A percentile compares a stretch with the other conserved stretches of the same genome.
Evolutionary conservation across 176 grass and related monocot genomes (phyloP).

Genomic region (Aegilops sharonensis): DNA sequence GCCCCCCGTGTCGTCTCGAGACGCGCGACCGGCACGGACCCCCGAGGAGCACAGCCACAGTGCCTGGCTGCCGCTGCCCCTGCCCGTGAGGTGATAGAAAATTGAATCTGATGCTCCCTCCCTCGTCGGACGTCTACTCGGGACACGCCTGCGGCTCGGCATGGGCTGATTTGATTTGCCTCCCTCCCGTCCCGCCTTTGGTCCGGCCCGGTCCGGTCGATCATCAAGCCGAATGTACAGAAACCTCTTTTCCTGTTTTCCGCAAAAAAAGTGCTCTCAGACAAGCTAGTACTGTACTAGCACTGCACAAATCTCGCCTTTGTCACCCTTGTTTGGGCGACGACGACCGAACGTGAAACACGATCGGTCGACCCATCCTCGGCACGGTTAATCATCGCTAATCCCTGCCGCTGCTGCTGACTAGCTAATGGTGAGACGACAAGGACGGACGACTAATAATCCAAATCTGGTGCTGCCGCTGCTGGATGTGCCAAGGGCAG

Average conservation of each 20-base stretch:
- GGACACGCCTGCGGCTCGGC: not conserved
- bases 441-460: not conserved
- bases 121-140: not conserved
- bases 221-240: not conserved
- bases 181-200: not conserved
- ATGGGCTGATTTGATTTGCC: conserved; percentile 1
- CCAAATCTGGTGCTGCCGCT: not conserved
- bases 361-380: not conserved
- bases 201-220: not conserved
- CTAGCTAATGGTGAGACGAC: not conserved
- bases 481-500: not conserved
- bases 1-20: conserved; percentile 33
- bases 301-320: not conserved
- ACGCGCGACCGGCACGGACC: not conserved
- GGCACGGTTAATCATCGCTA: not conserved
- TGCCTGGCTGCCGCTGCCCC: not conserved
- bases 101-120: not conserved
- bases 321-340: not conserved
- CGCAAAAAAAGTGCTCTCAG: not conserved
- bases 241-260: conserved; percentile 6
- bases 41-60: not conserved
- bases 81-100: not conserved
- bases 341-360: not conserved
- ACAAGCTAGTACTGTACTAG: not conserved
- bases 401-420: not conserved